Conservation (phyloP, 495 filamentous ascomycete species). For the Penicillium salamii region DNA sequence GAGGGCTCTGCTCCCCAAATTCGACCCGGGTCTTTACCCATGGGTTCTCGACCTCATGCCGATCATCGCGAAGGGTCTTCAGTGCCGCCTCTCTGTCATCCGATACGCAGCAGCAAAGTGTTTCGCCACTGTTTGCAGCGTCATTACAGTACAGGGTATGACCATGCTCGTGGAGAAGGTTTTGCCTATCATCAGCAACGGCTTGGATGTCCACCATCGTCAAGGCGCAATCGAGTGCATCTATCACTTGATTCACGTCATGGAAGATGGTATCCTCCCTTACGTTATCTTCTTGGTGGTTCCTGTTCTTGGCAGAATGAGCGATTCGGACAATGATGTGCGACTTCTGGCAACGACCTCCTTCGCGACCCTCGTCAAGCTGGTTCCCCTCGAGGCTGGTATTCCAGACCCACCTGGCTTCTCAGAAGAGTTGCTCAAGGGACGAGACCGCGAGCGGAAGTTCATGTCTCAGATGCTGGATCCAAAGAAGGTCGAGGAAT, state of each 20-base stretch:
- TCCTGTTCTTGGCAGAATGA: conserved; percentile 98
- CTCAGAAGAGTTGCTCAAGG: conserved; percentile 80
- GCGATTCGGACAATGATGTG: conserved; percentile 93
- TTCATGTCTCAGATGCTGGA: conserved; percentile 97
- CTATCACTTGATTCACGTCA: conserved; percentile 94
- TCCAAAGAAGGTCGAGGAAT: conserved; percentile 90
- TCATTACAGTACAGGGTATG: conserved; percentile 91
- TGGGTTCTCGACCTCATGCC: conserved; percentile 83
- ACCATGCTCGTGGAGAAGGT: conserved; percentile 93
- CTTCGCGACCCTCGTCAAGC: conserved; percentile 93
- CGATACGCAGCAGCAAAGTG: conserved; percentile 97
- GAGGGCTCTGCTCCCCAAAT: conserved; percentile 81
- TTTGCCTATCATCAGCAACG: conserved; percentile 84
- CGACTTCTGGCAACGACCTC: conserved; percentile 93
- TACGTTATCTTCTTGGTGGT: conserved; percentile 99
- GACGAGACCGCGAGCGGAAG: conserved; percentile 87
- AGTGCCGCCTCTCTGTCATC: conserved; percentile 83
- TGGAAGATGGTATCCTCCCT: conserved; percentile 93
- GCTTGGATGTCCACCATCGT: conserved; percentile 76
- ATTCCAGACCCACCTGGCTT: conserved; percentile 96
- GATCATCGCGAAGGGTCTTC: conserved; percentile 80
- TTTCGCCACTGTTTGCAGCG: conserved; percentile 93
- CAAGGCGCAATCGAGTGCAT: conserved; percentile 93
- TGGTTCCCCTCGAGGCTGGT: conserved; percentile 97
- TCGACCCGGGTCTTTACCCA: conserved; percentile 66